These are phyloP conservation scores for Blastocystis sp. DNA, from an alignment of 352 stramenopile species.

Conservation along the genomic window DNA sequence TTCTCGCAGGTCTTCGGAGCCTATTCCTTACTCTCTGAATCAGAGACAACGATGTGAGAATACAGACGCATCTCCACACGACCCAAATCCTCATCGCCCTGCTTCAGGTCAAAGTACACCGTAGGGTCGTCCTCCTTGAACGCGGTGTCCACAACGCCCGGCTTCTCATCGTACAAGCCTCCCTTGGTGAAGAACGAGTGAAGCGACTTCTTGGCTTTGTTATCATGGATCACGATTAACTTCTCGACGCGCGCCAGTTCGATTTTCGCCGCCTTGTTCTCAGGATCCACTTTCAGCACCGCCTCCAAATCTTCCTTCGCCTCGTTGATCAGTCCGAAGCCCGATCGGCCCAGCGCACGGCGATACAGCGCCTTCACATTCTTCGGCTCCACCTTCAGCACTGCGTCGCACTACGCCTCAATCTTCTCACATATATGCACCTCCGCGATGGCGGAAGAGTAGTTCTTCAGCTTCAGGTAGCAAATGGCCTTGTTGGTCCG, in stretches of 20 bases:
- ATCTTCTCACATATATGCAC: neutral
- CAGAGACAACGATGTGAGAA: slow-evolving; percentile 83
- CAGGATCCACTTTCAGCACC: slow-evolving; percentile 30
- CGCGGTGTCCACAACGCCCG: neutral
- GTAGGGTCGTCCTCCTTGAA: slow-evolving; percentile 31
- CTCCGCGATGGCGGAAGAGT: slow-evolving; percentile 66
- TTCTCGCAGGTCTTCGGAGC: slow-evolving; percentile 96
- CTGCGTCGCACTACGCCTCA: slow-evolving; percentile 67
- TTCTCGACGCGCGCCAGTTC: slow-evolving; percentile 39
- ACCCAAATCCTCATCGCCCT: slow-evolving; percentile 76
- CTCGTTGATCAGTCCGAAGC: slow-evolving; percentile 79
- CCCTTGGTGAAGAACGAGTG: slow-evolving; percentile 57
- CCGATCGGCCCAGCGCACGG: slow-evolving; percentile 75
- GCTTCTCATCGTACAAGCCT: slow-evolving; percentile 59
- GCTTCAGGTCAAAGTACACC: slow-evolving; percentile 69
- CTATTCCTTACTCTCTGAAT: neutral
- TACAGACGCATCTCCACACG: slow-evolving; percentile 80
- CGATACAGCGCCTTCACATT: slow-evolving; percentile 84
- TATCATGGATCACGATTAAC: slow-evolving; percentile 1
- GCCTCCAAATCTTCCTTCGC: slow-evolving; percentile 71
- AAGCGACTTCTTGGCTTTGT: slow-evolving; percentile 47
- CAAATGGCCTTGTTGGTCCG: slow-evolving; percentile 73
- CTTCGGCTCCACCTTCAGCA: slow-evolving; percentile 74
- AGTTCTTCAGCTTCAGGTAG: slow-evolving; percentile 73
- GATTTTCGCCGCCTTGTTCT: slow-evolving; percentile 53